Base-by-base conservation (phyloP, 1,284 basidiomycete species). In the Moesziomyces parantarcticus region DNA sequence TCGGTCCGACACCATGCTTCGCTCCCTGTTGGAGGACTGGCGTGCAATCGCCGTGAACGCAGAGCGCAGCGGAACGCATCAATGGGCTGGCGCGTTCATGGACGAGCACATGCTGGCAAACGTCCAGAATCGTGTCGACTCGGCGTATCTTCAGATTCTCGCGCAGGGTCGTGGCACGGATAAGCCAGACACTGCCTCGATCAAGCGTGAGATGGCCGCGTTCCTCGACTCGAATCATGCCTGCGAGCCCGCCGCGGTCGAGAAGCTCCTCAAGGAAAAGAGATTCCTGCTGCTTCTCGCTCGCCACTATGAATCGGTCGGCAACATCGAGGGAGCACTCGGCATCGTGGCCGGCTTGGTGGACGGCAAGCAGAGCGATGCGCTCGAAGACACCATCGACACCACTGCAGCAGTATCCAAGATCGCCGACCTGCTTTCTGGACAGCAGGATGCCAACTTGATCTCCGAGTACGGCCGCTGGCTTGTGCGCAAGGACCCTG, bases 401-500 rank as follows among this genome's bases (percentile, higher is more conserved):
- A 45, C 47, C 9, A 20, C 54, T 11, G 47, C 50, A 3, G 23
- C 64, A 3, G 25, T 73, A 5, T 39, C 58, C 1, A 65, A 69
- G 32, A 60, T 82, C 3, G 71, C 61, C 1, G 25, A n/a, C 5
- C 25, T 68, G 25, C 57, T 78, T 16, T 34, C 48, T 14, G 47
- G 47, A 0, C 50, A 50, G 21, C 49, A 48, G 13, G 68, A 79
- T 18, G 32, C 62, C 0, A 47, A 29, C 5, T 36, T 78, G 34
- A 45, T 69, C 6, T 64, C 68, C 39, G 54, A 61, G 6, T 72
- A 75, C 40, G 79, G 73, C 18, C 61, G 76, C 4, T 78, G 79
- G 77, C 69, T 82, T 6, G 76, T 78, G 3, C 53, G 56, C 25
- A 76, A 65, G 18, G 76, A 80, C 42, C 50, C 74, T 7, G 58